Base-by-base conservation (phyloP, 495 filamentous ascomycete genomes). In the Cairneyella variabilis region DNA sequence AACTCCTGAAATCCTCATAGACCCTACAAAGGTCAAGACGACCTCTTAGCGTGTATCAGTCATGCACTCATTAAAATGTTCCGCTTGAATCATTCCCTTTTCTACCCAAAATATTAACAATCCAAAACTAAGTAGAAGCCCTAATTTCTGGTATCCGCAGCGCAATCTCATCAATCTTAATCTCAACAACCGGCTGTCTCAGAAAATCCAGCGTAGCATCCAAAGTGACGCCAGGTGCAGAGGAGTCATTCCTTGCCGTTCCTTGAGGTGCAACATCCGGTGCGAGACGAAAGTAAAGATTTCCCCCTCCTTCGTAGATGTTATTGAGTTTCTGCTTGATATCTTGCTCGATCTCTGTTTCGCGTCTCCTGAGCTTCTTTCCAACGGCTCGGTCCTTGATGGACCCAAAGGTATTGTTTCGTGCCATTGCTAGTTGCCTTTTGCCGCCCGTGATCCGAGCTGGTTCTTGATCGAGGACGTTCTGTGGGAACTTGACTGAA, bases 181-280 rank as follows among this genome's bases (percentile, higher is more conserved):
- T 50, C 17, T 21, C 47, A 50, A 39, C 20, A 50, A 25, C 30
- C 28, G 32, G 30, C 32, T 38, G 47, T 14, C 21, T 44, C 50
- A 67, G 42, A 54, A 53, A 57, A 12, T 53, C 36, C 22, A 44
- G 37, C 25, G 53, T 53, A 34, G 32, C 49, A 14, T 49, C 48
- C 21, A 60, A 26, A 12, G 46, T 44, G 1, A 51, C 49, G 23
- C 45, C 51, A 14, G 47, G 49, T 2, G 58, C 37, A 16, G 32
- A 57, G 32, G 55, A 53, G 40, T 60, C 47, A 21, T 60, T 60
- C 28, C 27, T 23, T 22, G 54, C 41, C n/a, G 58, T 58, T 36
- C 58, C 58, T 30, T 56, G 40, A 10, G 58, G 55, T 11, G 48
- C 52, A 3, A 1, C 17, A n/a, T 43, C 26, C 3, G 55, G 58